Conservation (phyloP, 2,329 filamentous ascomycete species). For the Xylaria multiplex region DNA sequence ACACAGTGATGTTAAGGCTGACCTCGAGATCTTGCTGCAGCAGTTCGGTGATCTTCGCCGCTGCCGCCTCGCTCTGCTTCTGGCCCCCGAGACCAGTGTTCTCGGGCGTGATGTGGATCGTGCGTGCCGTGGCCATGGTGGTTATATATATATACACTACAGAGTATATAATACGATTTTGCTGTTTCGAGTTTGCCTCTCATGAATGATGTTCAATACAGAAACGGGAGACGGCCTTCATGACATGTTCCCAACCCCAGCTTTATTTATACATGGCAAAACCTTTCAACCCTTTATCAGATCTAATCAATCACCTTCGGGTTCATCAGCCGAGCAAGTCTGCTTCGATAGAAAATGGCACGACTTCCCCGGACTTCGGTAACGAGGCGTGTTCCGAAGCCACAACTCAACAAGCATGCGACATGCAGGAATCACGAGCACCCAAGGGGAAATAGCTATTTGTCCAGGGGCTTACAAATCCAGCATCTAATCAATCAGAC, state of each 20-base stretch:
- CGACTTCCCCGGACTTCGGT: conserved; percentile 8
- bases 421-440: too few species aligned
- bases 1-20: conserved; percentile 19
- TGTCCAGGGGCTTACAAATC: conserved; percentile 13
- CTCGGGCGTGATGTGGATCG: conserved; percentile 58
- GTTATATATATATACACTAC: conserved; percentile 22
- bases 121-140: conserved; percentile 59
- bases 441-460: background rate
- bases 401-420: background rate
- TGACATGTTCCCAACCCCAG: background rate
- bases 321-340: too few species aligned
- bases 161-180: conserved; percentile 15
- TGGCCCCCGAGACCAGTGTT: conserved; percentile 62
- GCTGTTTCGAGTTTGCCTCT: conserved; percentile 13
- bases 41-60: conserved; percentile 71
- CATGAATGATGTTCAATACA: conserved; percentile 4
- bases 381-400: background rate
- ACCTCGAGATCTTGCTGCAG: conserved; percentile 79
- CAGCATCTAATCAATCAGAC: background rate
- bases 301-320: background rate
- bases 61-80: conserved; percentile 65
- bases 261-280: background rate
- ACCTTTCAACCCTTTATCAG: background rate
- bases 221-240: conserved; percentile 4
- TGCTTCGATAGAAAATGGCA: conserved; percentile 2